Conservation (phyloP, 2,329 filamentous ascomycete genomes). For the Cladosporium sp. region DNA sequence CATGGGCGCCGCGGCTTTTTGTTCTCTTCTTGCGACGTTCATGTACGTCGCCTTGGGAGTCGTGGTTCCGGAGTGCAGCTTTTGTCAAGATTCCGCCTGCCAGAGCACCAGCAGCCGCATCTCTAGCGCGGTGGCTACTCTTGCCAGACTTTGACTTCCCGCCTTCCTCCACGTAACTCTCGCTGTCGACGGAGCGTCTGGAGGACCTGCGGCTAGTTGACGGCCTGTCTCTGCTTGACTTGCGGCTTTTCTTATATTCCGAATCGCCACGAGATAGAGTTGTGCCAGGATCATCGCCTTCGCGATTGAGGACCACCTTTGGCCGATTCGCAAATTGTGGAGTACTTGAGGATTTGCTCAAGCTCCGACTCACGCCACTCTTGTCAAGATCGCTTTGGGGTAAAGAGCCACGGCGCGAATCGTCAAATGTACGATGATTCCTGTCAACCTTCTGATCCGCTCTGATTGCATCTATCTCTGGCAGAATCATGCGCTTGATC, state of each 20-base stretch:
- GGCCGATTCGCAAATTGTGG: constrained; percentile 56
- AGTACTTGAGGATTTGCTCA: constrained; percentile 58
- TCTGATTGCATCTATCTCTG: constrained; percentile 86
- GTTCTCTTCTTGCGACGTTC: constrained; percentile 44
- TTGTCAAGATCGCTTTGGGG: constrained; percentile 41
- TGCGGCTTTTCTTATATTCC: constrained; percentile 49
- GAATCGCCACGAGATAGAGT: constrained; percentile 52
- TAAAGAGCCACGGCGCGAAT: constrained; percentile 55
- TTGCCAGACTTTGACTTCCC: constrained; percentile 52
- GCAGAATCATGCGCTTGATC: constrained; percentile 81
- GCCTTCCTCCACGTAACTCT: constrained; percentile 39
- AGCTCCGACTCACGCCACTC: constrained; percentile 45
- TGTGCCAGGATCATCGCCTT: constrained; percentile 55
- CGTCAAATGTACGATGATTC: constrained; percentile 64
- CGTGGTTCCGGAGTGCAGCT: constrained; percentile 59
- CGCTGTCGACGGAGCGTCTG: constrained; percentile 21
- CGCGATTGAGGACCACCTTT: constrained; percentile 55
- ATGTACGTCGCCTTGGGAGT: constrained; percentile 55
- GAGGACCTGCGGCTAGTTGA: constrained; percentile 26
- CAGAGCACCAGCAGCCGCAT: constrained; percentile 51
- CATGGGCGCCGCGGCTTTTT: constrained; percentile 47
- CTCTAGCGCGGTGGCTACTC: constrained; percentile 40
- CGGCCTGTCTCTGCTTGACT: constrained; percentile 43
- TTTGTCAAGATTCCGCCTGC: constrained; percentile 56
- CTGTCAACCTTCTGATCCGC: constrained; percentile 78